phyloP scores from a whole-genome alignment of 257 asterid species.

The Anisodus acutangulus region DNA sequence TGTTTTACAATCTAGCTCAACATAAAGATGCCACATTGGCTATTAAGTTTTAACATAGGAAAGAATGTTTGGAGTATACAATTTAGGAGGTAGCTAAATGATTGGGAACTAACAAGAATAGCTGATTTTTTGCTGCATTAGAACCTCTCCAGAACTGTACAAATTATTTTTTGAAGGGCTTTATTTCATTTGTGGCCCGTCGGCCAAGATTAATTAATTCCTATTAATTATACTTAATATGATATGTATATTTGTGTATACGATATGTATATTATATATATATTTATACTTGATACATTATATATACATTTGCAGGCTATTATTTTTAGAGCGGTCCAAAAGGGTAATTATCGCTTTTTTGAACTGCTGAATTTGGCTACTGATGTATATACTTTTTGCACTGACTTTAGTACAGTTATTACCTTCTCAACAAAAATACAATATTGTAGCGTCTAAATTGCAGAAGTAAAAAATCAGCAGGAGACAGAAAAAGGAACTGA shows the following conservation, averaged over 20 bases:
- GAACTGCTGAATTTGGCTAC: background rate
- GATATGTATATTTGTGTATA: too few species aligned
- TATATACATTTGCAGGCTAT: too few species aligned
- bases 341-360: too few species aligned
- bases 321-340: too few species aligned
- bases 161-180: too few species aligned
- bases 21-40: background rate
- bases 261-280: too few species aligned
- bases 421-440: background rate
- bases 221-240: too few species aligned
- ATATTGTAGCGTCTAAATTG: background rate
- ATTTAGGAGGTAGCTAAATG: background rate
- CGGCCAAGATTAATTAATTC: too few species aligned
- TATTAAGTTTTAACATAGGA: too few species aligned
- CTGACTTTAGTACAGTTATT: background rate
- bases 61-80: background rate
- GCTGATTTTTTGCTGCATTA: background rate
- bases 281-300: too few species aligned
- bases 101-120: background rate
- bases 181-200: too few species aligned
- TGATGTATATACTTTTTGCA: background rate
- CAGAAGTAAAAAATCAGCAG: background rate
- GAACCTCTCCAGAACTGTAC: background rate
- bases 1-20: background rate
- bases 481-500: constrained; percentile 41